Percentiles rank a stretch among this genome's conserved stretches.
Evolutionary conservation across 1,139 yeast genomes (phyloP).

Genomic region (Sugiyamaella grinbergsii): DNA sequence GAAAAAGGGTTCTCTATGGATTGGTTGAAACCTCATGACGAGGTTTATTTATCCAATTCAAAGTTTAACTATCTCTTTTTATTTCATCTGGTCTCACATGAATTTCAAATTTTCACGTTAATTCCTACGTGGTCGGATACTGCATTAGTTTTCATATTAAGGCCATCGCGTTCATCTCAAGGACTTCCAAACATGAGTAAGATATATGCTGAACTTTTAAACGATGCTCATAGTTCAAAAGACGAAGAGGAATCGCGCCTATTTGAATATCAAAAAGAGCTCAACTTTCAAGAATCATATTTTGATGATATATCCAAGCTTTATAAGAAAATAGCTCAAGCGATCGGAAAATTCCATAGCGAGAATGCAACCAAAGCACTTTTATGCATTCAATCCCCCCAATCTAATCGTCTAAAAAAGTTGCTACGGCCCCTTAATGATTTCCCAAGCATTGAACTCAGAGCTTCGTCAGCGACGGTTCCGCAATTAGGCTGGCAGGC

Average conservation of each 20-base stretch:
- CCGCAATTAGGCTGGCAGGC: slow-evolving; percentile 91
- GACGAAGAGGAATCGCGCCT: slow-evolving; percentile 32
- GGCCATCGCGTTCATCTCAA: slow-evolving; percentile 71
- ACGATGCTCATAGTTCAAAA: slow-evolving; percentile 38
- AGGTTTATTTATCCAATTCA: slow-evolving; percentile 54
- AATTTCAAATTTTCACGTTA: slow-evolving; percentile 72
- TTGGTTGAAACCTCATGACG: slow-evolving; percentile 44
- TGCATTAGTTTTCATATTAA: slow-evolving; percentile 60
- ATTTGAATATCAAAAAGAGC: slow-evolving; percentile 32
- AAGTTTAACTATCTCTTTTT: slow-evolving; percentile 66
- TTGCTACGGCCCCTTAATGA: slow-evolving; percentile 45
- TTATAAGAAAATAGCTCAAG: slow-evolving; percentile 42
- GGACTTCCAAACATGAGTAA: slow-evolving; percentile 59
- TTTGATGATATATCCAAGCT: slow-evolving; percentile 28
- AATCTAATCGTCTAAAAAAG: slow-evolving; percentile 43
- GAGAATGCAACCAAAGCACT: slow-evolving; percentile 69
- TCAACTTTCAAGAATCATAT: slow-evolving; percentile 26
- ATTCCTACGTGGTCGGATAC: slow-evolving; percentile 66
- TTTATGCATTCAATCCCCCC: slow-evolving; percentile 75
- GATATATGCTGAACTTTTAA: slow-evolving; percentile 56
- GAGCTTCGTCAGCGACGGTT: slow-evolving; percentile 56
- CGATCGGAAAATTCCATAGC: slow-evolving; percentile 60
- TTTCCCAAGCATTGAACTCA: slow-evolving; percentile 59
- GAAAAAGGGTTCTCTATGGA: slow-evolving; percentile 77
- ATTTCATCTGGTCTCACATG: slow-evolving; percentile 71